phyloP scores from a whole-genome alignment of 257 asterid species.

The Solanum chiquidenum region DNA sequence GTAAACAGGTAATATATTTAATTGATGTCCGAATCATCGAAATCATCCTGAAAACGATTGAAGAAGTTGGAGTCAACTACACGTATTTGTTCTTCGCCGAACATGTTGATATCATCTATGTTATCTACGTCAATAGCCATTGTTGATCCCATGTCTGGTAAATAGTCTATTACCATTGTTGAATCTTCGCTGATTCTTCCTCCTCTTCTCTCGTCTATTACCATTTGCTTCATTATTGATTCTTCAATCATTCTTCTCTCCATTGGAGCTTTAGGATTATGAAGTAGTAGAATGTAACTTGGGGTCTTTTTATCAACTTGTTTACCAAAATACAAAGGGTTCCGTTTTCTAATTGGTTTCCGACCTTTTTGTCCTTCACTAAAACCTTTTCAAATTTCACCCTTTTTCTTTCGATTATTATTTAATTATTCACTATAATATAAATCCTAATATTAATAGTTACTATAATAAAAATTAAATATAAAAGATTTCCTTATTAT shows the following conservation, averaged over 20 bases:
- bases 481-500: not conserved
- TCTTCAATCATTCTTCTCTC: not conserved
- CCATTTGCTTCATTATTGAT: too few relatives aligned
- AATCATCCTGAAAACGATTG: conserved; percentile 33
- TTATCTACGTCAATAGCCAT: conserved; percentile 42
- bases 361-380: too few relatives aligned
- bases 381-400: too few relatives aligned
- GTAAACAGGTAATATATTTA: not conserved
- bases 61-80: conserved; percentile 26
- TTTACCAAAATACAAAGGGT: too few relatives aligned
- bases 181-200: too few relatives aligned
- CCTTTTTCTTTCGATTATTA: not conserved
- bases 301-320: too few relatives aligned
- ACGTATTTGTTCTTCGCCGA: conserved; percentile 29
- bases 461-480: too few relatives aligned
- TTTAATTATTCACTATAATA: too few relatives aligned
- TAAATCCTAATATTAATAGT: not conserved
- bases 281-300: not conserved
- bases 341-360: too few relatives aligned
- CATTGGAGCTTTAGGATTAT: too few relatives aligned
- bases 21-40: conserved; percentile 10
- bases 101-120: conserved; percentile 22
- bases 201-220: too few relatives aligned
- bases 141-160: conserved; percentile 13
- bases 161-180: conserved; percentile 9